Conservation (phyloP, 2,329 filamentous ascomycete species). For the Diaporthe sp. region DNA sequence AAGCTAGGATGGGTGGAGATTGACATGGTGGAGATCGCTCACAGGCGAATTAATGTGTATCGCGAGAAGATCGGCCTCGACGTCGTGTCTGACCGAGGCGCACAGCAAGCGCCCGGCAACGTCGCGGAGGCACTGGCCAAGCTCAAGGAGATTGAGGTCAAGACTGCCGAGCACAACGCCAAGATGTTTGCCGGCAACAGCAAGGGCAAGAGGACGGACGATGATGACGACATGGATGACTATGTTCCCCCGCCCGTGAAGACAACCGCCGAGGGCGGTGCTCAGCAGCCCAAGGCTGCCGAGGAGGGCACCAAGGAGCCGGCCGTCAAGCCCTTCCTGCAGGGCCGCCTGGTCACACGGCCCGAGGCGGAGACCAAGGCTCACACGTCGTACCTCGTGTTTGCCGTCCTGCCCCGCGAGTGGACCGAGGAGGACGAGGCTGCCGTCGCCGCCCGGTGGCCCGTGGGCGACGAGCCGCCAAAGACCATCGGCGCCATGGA, state of each 20-base stretch:
- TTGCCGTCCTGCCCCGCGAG: conserved; percentile 87
- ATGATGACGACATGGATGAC: conserved; percentile 43
- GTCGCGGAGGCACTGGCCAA: conserved; percentile 84
- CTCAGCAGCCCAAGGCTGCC: conserved; percentile 14
- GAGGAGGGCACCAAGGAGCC: conserved; percentile 32
- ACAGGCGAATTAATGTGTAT: conserved; percentile 83
- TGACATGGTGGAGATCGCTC: conserved; percentile 89
- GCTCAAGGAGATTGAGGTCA: conserved; percentile 79
- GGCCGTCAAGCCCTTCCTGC: conserved; percentile 71
- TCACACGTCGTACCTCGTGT: conserved; percentile 97
- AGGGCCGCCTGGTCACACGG: conserved; percentile 83
- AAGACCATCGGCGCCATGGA: conserved; percentile 66
- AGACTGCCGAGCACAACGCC: conserved; percentile 70
- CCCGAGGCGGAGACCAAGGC: conserved; percentile 92
- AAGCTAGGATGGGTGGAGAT: conserved; percentile 90
- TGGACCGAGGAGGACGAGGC: conserved; percentile 89
- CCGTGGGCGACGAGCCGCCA: conserved; percentile 63
- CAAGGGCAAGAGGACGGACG: conserved; percentile 45
- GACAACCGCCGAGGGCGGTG: conserved; percentile 41
- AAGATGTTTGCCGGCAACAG: conserved; percentile 48
- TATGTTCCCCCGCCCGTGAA: conserved; percentile 40
- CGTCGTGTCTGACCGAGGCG: conserved; percentile 73
- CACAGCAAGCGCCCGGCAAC: conserved; percentile 76
- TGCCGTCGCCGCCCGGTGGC: conserved; percentile 73
- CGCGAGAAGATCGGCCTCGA: conserved; percentile 84